phyloP scores from a whole-genome alignment of 768 basidiomycete species.

The Suillus paluster region DNA sequence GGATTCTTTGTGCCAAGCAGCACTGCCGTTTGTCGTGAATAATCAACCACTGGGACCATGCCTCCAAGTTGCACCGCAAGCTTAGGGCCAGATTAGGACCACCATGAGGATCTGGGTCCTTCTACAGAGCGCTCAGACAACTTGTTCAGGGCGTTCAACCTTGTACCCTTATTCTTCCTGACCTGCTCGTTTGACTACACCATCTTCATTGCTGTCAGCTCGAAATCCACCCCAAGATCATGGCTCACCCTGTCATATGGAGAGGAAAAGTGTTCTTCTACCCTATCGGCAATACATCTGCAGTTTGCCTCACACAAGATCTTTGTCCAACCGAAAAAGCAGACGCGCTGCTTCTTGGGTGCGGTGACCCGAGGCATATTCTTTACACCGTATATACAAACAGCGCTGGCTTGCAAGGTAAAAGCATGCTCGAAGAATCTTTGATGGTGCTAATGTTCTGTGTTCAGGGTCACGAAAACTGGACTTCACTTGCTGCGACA shows the following conservation, averaged over 20 bases:
- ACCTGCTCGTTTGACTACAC: background rate
- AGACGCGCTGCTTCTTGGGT: slow-evolving; percentile 56
- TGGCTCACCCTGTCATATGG: slow-evolving; percentile 52
- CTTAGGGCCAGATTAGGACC: background rate
- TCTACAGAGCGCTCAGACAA: background rate
- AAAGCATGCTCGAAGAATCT: background rate
- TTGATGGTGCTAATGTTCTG: background rate
- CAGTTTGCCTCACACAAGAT: slow-evolving; percentile 51
- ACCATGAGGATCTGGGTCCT: background rate
- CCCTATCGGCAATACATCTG: slow-evolving; percentile 62
- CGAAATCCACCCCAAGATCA: slow-evolving; percentile 17
- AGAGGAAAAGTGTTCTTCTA: slow-evolving; percentile 55
- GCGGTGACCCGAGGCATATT: slow-evolving; percentile 60
- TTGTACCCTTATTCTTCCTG: background rate
- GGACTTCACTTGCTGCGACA: slow-evolving; percentile 35
- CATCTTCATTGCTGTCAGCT: background rate
- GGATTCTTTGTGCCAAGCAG: too few species aligned
- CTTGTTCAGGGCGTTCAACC: too few species aligned
- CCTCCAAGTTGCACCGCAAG: background rate
- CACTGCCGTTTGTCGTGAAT: background rate
- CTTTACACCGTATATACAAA: slow-evolving; percentile 48
- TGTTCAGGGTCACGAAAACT: slow-evolving; percentile 26
- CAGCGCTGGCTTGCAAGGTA: background rate
- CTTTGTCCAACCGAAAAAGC: slow-evolving; percentile 52
- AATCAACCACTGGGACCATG: background rate